phyloP scores from a whole-genome alignment of 192 early-diverging fungal genomes.

The Entophlyctis luteolus region DNA sequence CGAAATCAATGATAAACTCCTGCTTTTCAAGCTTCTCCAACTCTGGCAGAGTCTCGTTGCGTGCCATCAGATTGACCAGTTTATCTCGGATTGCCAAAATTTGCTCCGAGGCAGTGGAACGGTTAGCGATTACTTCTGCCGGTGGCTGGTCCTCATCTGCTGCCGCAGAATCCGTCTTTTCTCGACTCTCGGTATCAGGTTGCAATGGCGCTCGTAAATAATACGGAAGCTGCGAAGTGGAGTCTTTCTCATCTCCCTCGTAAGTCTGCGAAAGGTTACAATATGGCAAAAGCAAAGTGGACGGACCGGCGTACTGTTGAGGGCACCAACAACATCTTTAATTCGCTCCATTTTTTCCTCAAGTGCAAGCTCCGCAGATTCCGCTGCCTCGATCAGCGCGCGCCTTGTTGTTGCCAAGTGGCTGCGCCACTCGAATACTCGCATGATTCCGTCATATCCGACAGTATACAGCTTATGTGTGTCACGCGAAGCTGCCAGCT shows the following conservation, averaged over 20 bases:
- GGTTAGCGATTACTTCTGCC: too few relatives aligned
- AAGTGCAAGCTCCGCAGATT: constrained; percentile 25
- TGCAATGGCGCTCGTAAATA: too few relatives aligned
- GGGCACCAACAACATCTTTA: not conserved
- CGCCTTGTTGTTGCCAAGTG: constrained; percentile 35
- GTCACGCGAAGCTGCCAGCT: constrained; percentile 36
- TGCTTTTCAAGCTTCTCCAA: constrained; percentile 41
- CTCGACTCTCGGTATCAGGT: too few relatives aligned
- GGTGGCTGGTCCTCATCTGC: too few relatives aligned
- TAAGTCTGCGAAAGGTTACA: too few relatives aligned
- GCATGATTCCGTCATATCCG: constrained; percentile 43
- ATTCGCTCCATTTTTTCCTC: constrained; percentile 6
- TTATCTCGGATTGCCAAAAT: constrained; percentile 38
- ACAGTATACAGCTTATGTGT: constrained; percentile 32
- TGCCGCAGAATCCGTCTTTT: too few relatives aligned
- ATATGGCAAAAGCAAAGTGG: too few relatives aligned
- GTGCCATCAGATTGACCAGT: constrained; percentile 37
- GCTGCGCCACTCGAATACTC: constrained; percentile 48
- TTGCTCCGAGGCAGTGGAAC: not conserved
- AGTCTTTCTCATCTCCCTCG: too few relatives aligned
- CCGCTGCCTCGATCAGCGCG: constrained; percentile 37
- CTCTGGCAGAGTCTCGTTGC: constrained; percentile 42
- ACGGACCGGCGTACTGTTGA: constrained; percentile 7
- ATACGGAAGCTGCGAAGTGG: too few relatives aligned
- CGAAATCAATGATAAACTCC: constrained; percentile 55